Evolutionary conservation across 106 monocot species (phyloP).

Genomic region (Chionographis japonica): DNA sequence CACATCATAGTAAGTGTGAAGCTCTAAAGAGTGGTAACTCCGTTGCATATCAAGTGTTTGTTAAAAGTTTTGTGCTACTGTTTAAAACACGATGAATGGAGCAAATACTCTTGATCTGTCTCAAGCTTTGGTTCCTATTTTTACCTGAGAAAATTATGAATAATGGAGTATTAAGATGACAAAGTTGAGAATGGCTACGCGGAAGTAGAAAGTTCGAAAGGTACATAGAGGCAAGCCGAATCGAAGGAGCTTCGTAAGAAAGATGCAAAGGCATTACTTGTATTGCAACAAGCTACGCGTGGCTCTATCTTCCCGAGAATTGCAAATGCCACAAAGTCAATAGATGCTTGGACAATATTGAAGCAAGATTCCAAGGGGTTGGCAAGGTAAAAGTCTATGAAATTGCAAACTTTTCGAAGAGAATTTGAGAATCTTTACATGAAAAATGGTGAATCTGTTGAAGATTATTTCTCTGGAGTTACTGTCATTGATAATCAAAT

Average conservation of each 20-base stretch:
- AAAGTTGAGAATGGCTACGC: no score
- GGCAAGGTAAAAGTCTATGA: constrained; percentile 3
- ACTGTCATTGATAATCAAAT: constrained; percentile 16
- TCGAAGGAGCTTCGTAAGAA: constrained; percentile 4
- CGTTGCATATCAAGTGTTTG: no score
- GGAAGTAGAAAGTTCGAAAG: no score
- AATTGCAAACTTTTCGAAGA: constrained; percentile 1
- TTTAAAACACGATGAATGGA: no score
- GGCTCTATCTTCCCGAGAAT: neutral
- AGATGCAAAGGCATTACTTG: constrained; percentile 12
- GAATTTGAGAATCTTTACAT: constrained; percentile 7
- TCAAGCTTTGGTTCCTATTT: no score
- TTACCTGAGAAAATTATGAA: no score
- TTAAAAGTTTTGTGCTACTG: no score
- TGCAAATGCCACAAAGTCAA: neutral
- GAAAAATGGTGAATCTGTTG: constrained; percentile 5
- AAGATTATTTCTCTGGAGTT: constrained; percentile 5
- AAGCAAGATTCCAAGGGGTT: neutral
- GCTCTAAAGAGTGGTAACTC: no score
- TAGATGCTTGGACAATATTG: neutral
- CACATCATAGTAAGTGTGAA: no score
- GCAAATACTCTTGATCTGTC: no score
- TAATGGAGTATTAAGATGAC: no score
- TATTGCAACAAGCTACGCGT: constrained; percentile 1
- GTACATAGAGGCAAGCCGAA: no score